Base-by-base conservation (phyloP, 2,329 filamentous ascomycete species). In the Phaeosphaeria sp. region DNA sequence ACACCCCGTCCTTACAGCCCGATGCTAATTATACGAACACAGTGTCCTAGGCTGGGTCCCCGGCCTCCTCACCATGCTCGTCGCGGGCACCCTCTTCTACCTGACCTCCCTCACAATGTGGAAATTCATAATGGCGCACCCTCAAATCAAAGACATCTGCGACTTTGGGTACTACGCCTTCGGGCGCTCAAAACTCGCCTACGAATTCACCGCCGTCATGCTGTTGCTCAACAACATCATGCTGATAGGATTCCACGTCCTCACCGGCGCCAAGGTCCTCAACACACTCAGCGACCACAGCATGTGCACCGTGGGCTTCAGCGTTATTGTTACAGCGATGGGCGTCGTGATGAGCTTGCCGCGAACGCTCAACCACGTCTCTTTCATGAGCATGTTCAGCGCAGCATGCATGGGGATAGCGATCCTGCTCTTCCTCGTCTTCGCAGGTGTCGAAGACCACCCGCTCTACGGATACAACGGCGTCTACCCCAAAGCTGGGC, bases 121-220 rank as follows among this genome's bases (percentile, higher is more conserved):
- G 72, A 80, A 93, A 75, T 96, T 96, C 72, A 97, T 93, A 74
- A 80, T 97, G 56, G 87, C 92, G 45, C 92, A 97, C 72, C 93
- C 93, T 1, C 91, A 97, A 74, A 88, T 96, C 57, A 88, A 92
- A 67, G 93, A 97, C 79, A 91, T 97, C 17, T 96, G 92, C 74
- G 93, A 97, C 74, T 91, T 97, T 71, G 93, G 93, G 17, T 92
- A 96, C 77, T 92, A 93, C 84, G 86, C 96, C 11, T 96, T 96
- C 78, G 95, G 90, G 88, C 89, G 89, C 64, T 88, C 91, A 75
- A 87, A 84, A 57, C 91, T 89, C 84, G 86, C 83, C 1, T 88
- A 86, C 82, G 87, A 81, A 66, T 79, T 83, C 56, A 89, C 86
- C 0, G 93, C 91, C 1, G 79, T 91, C 73, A 96, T 96, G 90